Conservation (phyloP, 176 grass and related monocot species). For the Pontederia crassipes region DNA sequence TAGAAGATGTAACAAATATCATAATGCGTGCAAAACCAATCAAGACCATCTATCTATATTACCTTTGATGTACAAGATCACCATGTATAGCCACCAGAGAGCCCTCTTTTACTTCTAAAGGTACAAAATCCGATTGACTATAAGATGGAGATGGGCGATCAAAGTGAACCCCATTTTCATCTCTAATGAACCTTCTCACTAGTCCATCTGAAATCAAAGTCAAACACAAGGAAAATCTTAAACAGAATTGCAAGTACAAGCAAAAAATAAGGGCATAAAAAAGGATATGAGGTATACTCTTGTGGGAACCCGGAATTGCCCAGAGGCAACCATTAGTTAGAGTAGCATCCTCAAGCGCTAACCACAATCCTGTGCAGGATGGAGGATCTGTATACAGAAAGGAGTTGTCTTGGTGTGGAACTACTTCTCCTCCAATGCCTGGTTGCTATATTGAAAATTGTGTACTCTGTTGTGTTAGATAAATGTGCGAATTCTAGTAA, state of each 20-base stretch:
- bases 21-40: conserved; percentile 7
- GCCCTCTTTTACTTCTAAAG: conserved; percentile 83
- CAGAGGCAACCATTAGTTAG: conserved; percentile 70
- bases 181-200: conserved; percentile 68
- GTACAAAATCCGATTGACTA: conserved; percentile 66
- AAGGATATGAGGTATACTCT: conserved; percentile 31
- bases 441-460: conserved; percentile 58
- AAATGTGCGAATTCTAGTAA: background rate
- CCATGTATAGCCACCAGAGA: conserved; percentile 83
- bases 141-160: conserved; percentile 46
- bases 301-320: conserved; percentile 80
- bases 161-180: conserved; percentile 79
- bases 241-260: background rate
- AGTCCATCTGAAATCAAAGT: conserved; percentile 45
- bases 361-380: conserved; percentile 87
- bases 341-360: conserved; percentile 88
- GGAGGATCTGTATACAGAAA: conserved; percentile 75
- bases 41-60: background rate
- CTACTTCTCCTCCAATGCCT: conserved; percentile 93
- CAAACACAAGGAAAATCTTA: conserved; percentile 1
- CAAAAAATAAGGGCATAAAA: conserved; percentile 1
- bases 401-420: conserved; percentile 90
- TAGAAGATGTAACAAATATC: conserved; percentile 3
- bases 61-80: conserved; percentile 96
- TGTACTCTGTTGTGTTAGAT: conserved; percentile 1